These are phyloP conservation scores for Sicyos edulis DNA, from an alignment of 306 rosid genomes.

Conservation along the genomic window DNA sequence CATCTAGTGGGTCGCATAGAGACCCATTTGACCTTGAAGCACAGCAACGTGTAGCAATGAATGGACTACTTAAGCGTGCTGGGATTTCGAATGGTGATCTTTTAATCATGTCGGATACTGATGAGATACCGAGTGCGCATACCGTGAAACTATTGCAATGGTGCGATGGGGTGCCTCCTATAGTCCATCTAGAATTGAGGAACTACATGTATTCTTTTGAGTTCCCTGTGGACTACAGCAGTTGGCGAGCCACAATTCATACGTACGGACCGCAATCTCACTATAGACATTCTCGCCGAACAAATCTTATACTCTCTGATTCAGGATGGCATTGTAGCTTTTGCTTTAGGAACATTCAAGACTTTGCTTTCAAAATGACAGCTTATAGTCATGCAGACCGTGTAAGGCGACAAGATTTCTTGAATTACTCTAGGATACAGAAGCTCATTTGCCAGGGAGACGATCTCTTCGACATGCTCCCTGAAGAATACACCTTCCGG, in stretches of 20 bases:
- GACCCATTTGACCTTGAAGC: constrained; percentile 67
- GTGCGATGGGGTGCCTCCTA: constrained; percentile 80
- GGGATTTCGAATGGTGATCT: constrained; percentile 64
- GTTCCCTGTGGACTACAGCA: constrained; percentile 80
- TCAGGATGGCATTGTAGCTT: constrained; percentile 30
- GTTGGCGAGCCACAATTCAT: constrained; percentile 82
- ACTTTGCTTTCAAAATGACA: constrained; percentile 83
- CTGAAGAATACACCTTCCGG: constrained; percentile 73
- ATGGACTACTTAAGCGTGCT: constrained; percentile 42
- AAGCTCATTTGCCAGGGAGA: constrained; percentile 59
- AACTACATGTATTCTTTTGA: constrained; percentile 87
- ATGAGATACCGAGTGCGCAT: constrained; percentile 85
- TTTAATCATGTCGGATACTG: constrained; percentile 70
- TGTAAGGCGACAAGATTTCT: constrained; percentile 47
- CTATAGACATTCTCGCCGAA: constrained; percentile 62
- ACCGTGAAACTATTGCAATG: constrained; percentile 72
- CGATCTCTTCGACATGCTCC: constrained; percentile 81
- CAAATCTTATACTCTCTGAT: constrained; percentile 50
- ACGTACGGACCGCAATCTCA: constrained; percentile 39
- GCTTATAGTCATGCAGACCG: constrained; percentile 94
- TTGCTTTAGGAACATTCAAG: constrained; percentile 59
- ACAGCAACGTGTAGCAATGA: constrained; percentile 61
- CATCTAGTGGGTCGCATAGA: constrained; percentile 31
- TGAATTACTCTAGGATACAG: constrained; percentile 63
- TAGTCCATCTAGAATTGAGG: constrained; percentile 76